Evolutionary conservation across 2,329 filamentous ascomycete genomes (phyloP).

Genomic region (Tothia fuscella): DNA sequence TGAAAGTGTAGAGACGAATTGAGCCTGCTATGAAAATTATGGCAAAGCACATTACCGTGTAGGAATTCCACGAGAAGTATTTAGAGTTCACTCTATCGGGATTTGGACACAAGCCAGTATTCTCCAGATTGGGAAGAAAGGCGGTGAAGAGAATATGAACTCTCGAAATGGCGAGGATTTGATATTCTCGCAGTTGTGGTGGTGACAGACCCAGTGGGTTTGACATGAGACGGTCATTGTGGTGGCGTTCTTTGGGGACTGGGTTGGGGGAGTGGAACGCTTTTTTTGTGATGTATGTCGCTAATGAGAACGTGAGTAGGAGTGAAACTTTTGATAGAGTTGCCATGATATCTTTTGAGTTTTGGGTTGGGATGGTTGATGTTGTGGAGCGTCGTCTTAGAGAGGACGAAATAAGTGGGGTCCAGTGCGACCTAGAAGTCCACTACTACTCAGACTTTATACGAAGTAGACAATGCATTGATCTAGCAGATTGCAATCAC

Average conservation of each 20-base stretch:
- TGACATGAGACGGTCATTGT: background rate
- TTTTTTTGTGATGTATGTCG: background rate
- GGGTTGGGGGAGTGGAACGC: background rate
- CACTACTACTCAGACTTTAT: no score
- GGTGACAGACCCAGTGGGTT: background rate
- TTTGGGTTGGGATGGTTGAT: no score
- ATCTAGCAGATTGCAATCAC: no score
- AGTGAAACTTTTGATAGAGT: no score
- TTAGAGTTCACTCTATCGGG: background rate
- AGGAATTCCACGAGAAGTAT: slow-evolving; percentile 5
- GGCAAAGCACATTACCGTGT: background rate
- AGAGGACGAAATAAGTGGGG: no score
- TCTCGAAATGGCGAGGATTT: background rate
- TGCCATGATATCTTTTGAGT: no score
- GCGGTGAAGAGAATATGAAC: background rate
- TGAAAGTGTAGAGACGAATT: slow-evolving; percentile 30
- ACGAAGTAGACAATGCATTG: no score
- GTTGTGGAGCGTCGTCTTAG: no score
- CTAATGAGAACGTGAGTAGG: background rate
- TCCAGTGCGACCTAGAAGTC: no score
- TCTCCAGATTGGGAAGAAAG: background rate
- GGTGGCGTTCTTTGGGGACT: background rate
- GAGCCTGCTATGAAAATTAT: background rate
- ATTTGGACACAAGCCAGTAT: slow-evolving; percentile 1
- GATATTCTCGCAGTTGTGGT: background rate